Percentiles rank a stretch among this genome's conserved stretches.
phyloP scores from a whole-genome alignment of 208 protist genomes.

The Leishmania amazonensis region DNA sequence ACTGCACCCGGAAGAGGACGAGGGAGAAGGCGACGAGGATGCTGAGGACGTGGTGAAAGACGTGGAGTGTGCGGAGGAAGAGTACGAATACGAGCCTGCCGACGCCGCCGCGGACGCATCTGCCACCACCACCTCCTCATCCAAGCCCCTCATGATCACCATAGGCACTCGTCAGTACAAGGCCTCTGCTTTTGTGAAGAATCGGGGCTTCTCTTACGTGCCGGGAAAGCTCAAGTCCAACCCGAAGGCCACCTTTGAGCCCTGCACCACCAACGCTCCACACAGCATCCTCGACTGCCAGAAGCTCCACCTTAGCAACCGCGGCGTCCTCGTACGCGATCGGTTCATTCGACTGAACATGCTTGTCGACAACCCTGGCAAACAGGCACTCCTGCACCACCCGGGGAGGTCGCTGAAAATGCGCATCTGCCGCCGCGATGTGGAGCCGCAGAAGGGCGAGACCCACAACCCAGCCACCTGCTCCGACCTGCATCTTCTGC shows the following conservation, averaged over 20 bases:
- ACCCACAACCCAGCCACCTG: conserved; percentile 44
- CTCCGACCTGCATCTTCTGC: conserved; percentile 59
- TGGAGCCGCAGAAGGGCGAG: conserved; percentile 13
- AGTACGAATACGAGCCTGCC: conserved; percentile 42
- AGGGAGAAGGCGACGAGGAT: conserved; percentile 21
- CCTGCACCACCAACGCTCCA: conserved; percentile 35
- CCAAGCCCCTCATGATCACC: conserved; percentile 21
- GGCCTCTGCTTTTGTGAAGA: conserved; percentile 56
- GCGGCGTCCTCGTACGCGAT: conserved; percentile 60
- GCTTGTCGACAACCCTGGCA: conserved; percentile 61
- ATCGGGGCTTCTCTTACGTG: conserved; percentile 47
- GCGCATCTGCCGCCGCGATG: conserved; percentile 41
- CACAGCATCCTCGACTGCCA: conserved; percentile 73
- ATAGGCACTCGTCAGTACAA: conserved; percentile 54
- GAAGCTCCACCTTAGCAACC: conserved; percentile 64
- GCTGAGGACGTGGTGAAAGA: conserved; percentile 31
- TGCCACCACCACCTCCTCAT: not conserved
- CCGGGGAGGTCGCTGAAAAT: conserved; percentile 43
- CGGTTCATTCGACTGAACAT: conserved; percentile 82
- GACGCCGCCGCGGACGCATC: conserved; percentile 9
- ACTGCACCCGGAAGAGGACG: not conserved
- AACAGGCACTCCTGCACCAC: conserved; percentile 48
- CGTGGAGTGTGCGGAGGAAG: conserved; percentile 22
- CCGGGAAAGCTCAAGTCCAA: conserved; percentile 50
- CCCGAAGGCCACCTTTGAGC: conserved; percentile 52